phyloP scores from a whole-genome alignment of 2,329 filamentous ascomycete species.

The Nemania serpens region DNA sequence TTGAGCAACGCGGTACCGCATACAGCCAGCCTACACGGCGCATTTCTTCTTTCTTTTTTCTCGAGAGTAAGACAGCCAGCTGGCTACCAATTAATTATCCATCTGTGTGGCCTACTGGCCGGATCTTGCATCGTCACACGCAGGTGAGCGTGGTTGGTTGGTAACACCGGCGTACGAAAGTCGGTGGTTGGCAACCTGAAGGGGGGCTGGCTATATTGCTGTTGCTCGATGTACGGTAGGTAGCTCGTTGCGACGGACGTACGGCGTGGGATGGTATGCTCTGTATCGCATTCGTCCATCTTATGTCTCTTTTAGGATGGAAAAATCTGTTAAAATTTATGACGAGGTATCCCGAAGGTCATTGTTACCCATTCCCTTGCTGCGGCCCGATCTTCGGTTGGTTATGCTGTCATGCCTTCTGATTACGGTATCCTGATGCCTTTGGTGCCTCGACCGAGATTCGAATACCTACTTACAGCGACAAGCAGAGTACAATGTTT shows the following conservation, averaged over 20 bases:
- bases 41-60: not conserved
- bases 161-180: slow-evolving; percentile 3
- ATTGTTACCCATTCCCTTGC: too few relatives aligned
- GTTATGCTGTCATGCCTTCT: too few relatives aligned
- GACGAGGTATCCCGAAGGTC: too few relatives aligned
- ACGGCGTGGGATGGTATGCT: too few relatives aligned
- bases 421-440: too few relatives aligned
- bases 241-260: not conserved
- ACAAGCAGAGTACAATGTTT: too few relatives aligned
- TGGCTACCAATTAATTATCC: not conserved
- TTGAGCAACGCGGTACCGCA: not conserved
- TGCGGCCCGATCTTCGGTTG: too few relatives aligned
- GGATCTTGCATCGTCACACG: slow-evolving; percentile 25
- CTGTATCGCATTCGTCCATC: too few relatives aligned
- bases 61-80: slow-evolving; percentile 17
- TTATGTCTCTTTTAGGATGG: too few relatives aligned
- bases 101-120: slow-evolving; percentile 11
- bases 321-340: too few relatives aligned
- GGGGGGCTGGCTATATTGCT: not conserved
- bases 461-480: too few relatives aligned
- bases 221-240: not conserved
- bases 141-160: slow-evolving; percentile 13
- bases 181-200: not conserved
- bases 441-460: too few relatives aligned
- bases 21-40: not conserved